A percentile compares a stretch with the other conserved stretches of the same genome.
phyloP scores from a whole-genome alignment of 257 asterid species.

The Capsicum chinense region DNA sequence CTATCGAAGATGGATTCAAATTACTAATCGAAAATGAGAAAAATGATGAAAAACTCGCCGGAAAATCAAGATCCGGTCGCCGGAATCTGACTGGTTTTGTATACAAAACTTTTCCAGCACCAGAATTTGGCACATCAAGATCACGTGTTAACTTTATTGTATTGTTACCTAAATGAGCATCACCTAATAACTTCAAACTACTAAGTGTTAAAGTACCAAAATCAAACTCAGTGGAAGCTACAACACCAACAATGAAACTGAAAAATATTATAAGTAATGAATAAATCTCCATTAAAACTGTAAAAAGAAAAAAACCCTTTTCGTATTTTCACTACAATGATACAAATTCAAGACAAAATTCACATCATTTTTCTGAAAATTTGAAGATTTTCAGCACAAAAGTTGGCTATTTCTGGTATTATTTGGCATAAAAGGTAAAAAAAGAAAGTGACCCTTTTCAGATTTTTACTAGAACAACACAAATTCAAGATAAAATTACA shows the following conservation, averaged over 20 bases:
- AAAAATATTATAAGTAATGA: neutral
- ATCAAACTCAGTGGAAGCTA: conserved; percentile 51
- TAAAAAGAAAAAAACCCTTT: conserved; percentile 1
- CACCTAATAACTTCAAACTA: conserved; percentile 75
- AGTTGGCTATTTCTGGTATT: too few relatives aligned
- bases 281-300: conserved; percentile 26
- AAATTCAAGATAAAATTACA: neutral
- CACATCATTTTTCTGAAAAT: neutral
- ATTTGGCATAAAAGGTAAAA: too few relatives aligned
- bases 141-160: conserved; percentile 70
- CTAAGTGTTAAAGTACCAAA: conserved; percentile 57
- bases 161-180: conserved; percentile 73
- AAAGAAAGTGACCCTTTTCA: too few relatives aligned
- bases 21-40: conserved; percentile 70
- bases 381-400: too few relatives aligned
- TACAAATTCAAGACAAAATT: neutral
- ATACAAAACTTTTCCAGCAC: conserved; percentile 70
- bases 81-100: conserved; percentile 65
- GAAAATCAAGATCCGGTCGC: conserved; percentile 46
- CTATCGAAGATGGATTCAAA: conserved; percentile 73
- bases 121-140: conserved; percentile 71
- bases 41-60: conserved; percentile 70
- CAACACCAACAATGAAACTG: conserved; percentile 23
- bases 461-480: neutral
- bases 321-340: neutral